Evolutionary conservation across 2,329 filamentous ascomycete genomes (phyloP), one percentile per base, ranked within the genome.

Genomic region (Xylariaceae sp.): DNA sequence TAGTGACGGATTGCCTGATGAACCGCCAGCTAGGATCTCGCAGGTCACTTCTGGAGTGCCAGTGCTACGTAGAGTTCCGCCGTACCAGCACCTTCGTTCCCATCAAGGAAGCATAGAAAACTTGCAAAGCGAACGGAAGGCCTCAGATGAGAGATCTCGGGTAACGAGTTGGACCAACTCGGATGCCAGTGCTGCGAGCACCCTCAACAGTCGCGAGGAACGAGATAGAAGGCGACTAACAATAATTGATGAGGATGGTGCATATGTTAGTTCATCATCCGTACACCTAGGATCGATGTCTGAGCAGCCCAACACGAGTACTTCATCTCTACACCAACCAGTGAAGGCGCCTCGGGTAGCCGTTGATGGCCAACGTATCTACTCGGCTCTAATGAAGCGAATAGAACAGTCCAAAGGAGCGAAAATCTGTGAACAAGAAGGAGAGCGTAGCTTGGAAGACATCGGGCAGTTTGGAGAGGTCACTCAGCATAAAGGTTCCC

Each of bases 81-180:
- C 77, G 0, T 74, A 72, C 42, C 77, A 81, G 51, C 74, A 78
- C 57, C 69, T 82, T 50, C 76, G 73, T 54, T 85, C 83, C 6
- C 78, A 79, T 42, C 75, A 80, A 64, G 83, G 82, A 1, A 86
- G 84, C 62, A 65, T 84, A 4, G 80, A 80, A 60, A 85, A 79
- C 60, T 64, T 80, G 2, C 66, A 64, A 18, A 78, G 74, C 56
- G 75, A 76, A 4, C 72, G 71, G 47, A 73, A 73, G 54, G 68
- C 67, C 1, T 75, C 72, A 11, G 80, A 82, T 45, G 80, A 84
- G 17, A 82, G 76, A 64, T 88, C 85, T n/a, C 76, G 87, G 18
- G 83, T 89, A 54, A 89, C 87, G 1, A 91, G 88, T 70, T 90
- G 88, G 88, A 82, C 82, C 3, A 83, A 85, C 62, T 88, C 87